Evolutionary conservation across 306 rosid species (phyloP), one percentile per base, ranked within the genome.

Genomic region (Acmispon strigosus): DNA sequence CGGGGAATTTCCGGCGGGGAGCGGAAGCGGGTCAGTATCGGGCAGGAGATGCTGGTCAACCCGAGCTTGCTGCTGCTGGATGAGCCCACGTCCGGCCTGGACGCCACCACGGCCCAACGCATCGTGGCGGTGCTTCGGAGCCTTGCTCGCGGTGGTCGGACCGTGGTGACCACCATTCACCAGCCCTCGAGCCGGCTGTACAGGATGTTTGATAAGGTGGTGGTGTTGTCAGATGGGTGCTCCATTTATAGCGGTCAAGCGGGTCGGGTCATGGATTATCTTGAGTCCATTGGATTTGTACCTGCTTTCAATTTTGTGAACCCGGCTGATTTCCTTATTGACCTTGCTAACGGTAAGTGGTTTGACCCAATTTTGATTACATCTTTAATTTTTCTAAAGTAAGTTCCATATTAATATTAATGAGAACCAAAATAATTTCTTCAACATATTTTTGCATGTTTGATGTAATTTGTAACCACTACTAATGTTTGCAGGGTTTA

Each of bases 271-370:
- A 81, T 89, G 87, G 82, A 80, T 22, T 89, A 89, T 69, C 78
- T 85, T 13, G 87, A 69, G 1, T 75, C 87, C 19, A 39, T 87
- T 19, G 89, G 89, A 0, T 85, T 51, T 71, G 77, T 36, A 17
- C 90, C 84, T 42, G 84, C 83, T 60, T 85, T 79, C 82, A 83
- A 49, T 66, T 87, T 75, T 43, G 52, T 89, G 34, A 89, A 89
- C 77, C 88, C 92, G 6, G 96, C 96, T 24, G 96, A 89, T 81
- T 85, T 86, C 70, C 74, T 89, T 13, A 87, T 89, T 36, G 92
- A 86, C 68, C 86, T 89, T 62, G 96, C 96, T 4, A 89, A 85
- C 19, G 96, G 96, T 89, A 75, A 19, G 88, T 48, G 22, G 15
- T 51, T 64, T 17, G 43, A 39, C 41, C 22, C 1, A 13, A 27